Conservation (phyloP, 192 early-diverging fungal species). For the Backusella tarrabulga region DNA sequence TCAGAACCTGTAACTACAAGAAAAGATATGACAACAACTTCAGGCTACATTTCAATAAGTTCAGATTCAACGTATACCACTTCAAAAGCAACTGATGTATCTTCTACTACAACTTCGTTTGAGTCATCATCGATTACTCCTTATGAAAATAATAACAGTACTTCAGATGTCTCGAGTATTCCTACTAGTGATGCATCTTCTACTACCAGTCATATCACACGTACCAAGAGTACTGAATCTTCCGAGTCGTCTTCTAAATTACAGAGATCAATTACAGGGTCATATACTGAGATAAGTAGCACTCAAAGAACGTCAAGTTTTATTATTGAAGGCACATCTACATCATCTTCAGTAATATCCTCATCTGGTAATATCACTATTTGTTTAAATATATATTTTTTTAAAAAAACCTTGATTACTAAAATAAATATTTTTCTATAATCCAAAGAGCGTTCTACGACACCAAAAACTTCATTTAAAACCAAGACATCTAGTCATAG, state of each 20-base stretch:
- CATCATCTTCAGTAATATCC: neutral
- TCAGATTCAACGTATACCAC: neutral
- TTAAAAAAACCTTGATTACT: neutral
- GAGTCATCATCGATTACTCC: neutral
- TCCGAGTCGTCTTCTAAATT: neutral
- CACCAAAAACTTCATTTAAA: neutral
- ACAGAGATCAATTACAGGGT: too few relatives aligned
- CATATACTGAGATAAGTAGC: neutral
- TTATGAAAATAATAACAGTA: neutral
- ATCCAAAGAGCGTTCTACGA: neutral
- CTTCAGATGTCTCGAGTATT: neutral
- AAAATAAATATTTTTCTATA: neutral
- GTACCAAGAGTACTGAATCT: too few relatives aligned
- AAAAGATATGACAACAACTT: neutral
- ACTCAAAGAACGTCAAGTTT: neutral
- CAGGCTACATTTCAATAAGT: neutral
- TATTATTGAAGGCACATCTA: neutral
- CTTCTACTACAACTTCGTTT: neutral
- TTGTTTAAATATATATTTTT: neutral
- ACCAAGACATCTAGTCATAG: neutral
- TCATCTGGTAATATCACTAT: neutral
- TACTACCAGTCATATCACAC: neutral
- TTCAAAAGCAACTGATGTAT: neutral
- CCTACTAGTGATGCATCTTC: neutral
- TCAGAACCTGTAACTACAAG: neutral